A percentile compares a stretch with the other conserved stretches of the same genome.
phyloP scores from a whole-genome alignment of 2,329 filamentous ascomycete genomes.

The Blastomyces emzantsi region DNA sequence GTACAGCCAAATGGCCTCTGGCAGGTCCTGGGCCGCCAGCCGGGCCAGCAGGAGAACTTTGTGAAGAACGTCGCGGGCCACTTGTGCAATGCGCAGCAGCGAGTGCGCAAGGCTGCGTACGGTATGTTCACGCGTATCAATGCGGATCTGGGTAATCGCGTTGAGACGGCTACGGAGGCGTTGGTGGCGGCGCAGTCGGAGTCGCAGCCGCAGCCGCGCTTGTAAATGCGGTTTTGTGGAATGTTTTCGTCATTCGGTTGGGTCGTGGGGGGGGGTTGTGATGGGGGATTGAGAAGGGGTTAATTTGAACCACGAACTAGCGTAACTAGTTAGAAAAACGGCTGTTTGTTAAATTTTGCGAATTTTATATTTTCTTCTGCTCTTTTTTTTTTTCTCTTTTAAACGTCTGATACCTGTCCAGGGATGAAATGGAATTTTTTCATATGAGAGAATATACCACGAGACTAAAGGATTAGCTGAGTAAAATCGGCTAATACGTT shows the following conservation, averaged over 20 bases:
- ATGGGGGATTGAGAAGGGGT: neutral
- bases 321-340: neutral
- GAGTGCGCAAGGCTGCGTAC: constrained; percentile 51
- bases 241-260: neutral
- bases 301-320: too few relatives aligned
- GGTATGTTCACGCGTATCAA: constrained; percentile 54
- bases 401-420: neutral
- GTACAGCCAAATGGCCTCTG: constrained; percentile 38
- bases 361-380: neutral
- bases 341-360: neutral
- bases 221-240: neutral
- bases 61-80: constrained; percentile 52
- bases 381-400: neutral
- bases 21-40: constrained; percentile 35
- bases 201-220: constrained; percentile 11
- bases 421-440: neutral
- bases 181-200: constrained; percentile 8
- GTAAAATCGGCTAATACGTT: neutral
- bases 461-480: neutral
- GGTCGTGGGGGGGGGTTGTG: neutral
- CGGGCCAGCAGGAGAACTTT: constrained; percentile 54
- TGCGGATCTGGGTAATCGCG: constrained; percentile 43
- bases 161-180: constrained; percentile 46
- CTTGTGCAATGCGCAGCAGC: constrained; percentile 45
- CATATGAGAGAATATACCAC: neutral